Evolutionary conservation across 2,329 filamentous ascomycete genomes (phyloP), one percentile per base, ranked within the genome.

Genomic region (Ophiostoma triangulosporum): DNA sequence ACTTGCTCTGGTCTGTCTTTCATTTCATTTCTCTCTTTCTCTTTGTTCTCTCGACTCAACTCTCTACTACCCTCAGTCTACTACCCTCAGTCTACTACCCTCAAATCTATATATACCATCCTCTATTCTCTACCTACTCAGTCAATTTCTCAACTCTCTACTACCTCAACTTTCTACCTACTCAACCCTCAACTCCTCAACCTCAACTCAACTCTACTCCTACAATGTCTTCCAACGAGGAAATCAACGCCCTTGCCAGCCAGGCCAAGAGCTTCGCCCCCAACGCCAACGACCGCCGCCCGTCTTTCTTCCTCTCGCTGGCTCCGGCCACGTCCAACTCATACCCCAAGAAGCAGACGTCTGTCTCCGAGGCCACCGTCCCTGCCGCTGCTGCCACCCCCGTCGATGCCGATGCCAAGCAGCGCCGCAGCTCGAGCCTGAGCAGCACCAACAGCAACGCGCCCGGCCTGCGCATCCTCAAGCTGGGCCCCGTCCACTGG

Each of bases 401-500:
- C 40, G 52, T 59, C 50, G 56, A 59, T 49, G 59, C 65, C 12
- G 64, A 63, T 8, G n/a, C 52, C 14, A 58, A 58, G 57, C 60
- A 64, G 60, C 72, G 76, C 63, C 76, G 78, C 64, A 75, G 72
- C 58, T 78, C 75, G 55, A 77, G 74, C 64, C 64, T 73, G 58
- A 77, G 73, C 70, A 76, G 72, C 64, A 65, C 66, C 58, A 66
- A 62, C 61, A 71, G 66, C 62, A 32, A 27, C 60, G 62, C 62
- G 54, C 58, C 60, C 35, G 61, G 61, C 54, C 64, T 69, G 60
- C 71, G 73, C 55, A 76, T 83, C 65, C 73, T 84, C 60, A 82
- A 81, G 71, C 76, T 84, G 55, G 76, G 77, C 24, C 79, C 79
- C 32, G 78, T 83, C 56, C 77, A 82, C 73, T 81, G 72, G 66